phyloP scores from a whole-genome alignment of 1,284 basidiomycete species.

The Irpex sp. region DNA sequence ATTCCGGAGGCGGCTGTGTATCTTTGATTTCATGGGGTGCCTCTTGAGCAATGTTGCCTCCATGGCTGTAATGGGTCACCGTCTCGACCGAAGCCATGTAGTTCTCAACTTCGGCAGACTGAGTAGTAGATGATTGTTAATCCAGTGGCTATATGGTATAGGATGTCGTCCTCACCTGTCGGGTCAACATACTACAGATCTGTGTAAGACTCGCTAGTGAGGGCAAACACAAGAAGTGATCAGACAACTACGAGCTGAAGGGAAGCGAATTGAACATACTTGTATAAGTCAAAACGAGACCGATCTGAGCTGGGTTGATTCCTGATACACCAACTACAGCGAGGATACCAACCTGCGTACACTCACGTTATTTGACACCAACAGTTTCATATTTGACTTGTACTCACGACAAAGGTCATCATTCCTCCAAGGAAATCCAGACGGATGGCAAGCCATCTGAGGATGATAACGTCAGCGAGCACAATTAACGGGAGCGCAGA shows the following conservation, averaged over 20 bases:
- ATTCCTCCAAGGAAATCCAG: slow-evolving; percentile 71
- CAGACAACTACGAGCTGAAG: background rate
- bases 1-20: slow-evolving; percentile 46
- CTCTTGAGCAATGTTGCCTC: slow-evolving; percentile 58
- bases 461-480: background rate
- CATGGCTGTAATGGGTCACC: slow-evolving; percentile 62
- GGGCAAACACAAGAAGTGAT: background rate
- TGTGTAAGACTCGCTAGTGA: slow-evolving; percentile 48
- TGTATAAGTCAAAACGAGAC: slow-evolving; percentile 71
- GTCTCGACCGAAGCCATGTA: slow-evolving; percentile 74
- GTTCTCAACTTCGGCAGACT: slow-evolving; percentile 45
- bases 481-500: background rate
- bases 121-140: slow-evolving; percentile 13
- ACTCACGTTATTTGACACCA: too few relatives aligned
- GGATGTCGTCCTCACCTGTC: slow-evolving; percentile 26
- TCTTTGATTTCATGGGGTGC: slow-evolving; percentile 54
- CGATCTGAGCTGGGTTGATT: slow-evolving; percentile 65
- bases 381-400: too few relatives aligned
- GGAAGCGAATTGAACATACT: slow-evolving; percentile 27
- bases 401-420: slow-evolving; percentile 62
- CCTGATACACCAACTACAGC: slow-evolving; percentile 49
- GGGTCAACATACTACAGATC: slow-evolving; percentile 52
- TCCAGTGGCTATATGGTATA: background rate
- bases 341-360: slow-evolving; percentile 45
- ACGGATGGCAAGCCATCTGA: slow-evolving; percentile 77